Evolutionary conservation across 139 green algal genomes (phyloP).

Genomic region (Coelastrella sp.): DNA sequence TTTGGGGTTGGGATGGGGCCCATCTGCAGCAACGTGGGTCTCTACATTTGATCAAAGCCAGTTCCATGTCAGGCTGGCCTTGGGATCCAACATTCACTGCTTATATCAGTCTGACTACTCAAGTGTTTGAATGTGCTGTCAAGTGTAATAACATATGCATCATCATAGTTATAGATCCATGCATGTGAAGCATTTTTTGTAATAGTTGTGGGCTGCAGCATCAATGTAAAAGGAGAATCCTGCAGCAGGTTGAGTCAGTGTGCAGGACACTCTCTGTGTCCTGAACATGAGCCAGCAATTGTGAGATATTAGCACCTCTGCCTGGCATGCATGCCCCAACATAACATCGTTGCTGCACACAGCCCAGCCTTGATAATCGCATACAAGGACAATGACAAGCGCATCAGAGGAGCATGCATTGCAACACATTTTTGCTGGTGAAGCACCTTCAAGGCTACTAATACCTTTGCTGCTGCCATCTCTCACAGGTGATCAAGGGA

Average conservation of each 20-base stretch:
- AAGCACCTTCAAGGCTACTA: neutral
- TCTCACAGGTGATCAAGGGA: conserved; percentile 65
- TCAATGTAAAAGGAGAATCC: no score
- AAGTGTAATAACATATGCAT: neutral
- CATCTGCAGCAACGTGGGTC: neutral
- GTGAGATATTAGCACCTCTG: neutral
- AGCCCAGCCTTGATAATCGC: no score
- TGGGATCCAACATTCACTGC: neutral
- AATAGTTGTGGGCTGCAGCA: no score
- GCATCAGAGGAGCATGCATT: neutral
- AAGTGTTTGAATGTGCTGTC: neutral
- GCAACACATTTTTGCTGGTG: neutral
- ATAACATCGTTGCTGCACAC: no score
- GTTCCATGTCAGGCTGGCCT: neutral
- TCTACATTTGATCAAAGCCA: neutral
- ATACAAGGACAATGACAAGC: neutral
- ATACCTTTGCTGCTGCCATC: neutral
- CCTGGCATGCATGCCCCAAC: no score
- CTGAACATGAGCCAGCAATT: neutral
- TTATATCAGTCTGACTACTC: neutral
- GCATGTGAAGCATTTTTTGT: no score
- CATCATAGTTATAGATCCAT: neutral
- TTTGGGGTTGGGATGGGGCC: neutral
- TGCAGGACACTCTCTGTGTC: no score
- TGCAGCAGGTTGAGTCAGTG: no score